Evolutionary conservation across 768 basidiomycete species (phyloP), one percentile per base, ranked within the genome.

Genomic region (Suillus ampliporus): DNA sequence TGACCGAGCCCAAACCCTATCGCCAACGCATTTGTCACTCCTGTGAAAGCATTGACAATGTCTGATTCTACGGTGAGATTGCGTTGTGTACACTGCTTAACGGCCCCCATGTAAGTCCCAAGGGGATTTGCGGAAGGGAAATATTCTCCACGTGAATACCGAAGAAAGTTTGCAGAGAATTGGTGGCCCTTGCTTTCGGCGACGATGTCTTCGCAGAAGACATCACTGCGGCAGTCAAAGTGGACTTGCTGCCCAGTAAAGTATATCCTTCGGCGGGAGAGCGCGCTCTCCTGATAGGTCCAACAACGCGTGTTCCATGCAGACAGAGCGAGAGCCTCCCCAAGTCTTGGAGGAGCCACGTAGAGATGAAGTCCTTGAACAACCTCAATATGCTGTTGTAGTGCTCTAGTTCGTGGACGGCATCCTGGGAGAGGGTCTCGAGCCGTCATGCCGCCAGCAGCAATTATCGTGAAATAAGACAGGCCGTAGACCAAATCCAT

Each of bases 221-320:
- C 19, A 17, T 71, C 69, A 28, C 35, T 8, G 17, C 21, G 48
- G 46, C 71, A 72, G 28, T 67, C 61, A 41, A 68, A 72, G 26
- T 72, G 71, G 5, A 69, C 10, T 34, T 72, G 67, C 8, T 72
- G 52, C 7, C 62, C 57, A 19, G 71, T 72, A 60, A 70, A 71
- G 51, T 53, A 68, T 23, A 71, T 14, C 1, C 67, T 64, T 5
- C 71, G 65, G 14, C 61, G 64, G 14, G 71, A 72, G n/a, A 72
- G 65, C 3, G 63, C 2, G 0, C 21, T 23, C 34, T 72, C 71
- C 43, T 72, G 71, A 40, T 64, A 71, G 0, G 71, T 72, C 71
- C 71, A 72, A 17, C 67, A 69, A 13, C 71, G 63, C 9, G 61
- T 65, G 19, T 61, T 41, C 71, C 71, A 72, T 8, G 43, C 28